A percentile compares a stretch with the other conserved stretches of the same genome.
These are phyloP conservation scores for Lizonia empirigonia DNA, from an alignment of 2,329 filamentous ascomycete genomes.

Conservation along the genomic window DNA sequence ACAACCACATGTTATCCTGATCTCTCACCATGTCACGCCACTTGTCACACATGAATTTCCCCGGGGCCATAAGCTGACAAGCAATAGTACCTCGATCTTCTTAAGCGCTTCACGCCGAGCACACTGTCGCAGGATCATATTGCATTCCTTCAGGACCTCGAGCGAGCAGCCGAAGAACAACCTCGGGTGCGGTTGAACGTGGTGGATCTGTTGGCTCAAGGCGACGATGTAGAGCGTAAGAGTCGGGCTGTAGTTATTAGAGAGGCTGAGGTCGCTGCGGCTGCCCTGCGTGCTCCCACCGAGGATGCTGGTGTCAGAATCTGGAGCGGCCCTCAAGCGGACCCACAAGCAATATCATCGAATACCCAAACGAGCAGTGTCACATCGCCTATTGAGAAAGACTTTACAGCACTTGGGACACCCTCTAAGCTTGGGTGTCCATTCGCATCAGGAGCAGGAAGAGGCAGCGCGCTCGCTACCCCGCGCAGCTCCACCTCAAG, in stretches of 20 bases:
- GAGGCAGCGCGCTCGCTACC: slow-evolving; percentile 53
- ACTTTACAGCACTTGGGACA: slow-evolving; percentile 86
- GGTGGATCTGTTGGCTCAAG: slow-evolving; percentile 45
- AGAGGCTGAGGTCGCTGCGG: slow-evolving; percentile 42
- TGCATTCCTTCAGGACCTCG: slow-evolving; percentile 48
- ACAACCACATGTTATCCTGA: slow-evolving; percentile 53
- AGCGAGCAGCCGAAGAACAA: slow-evolving; percentile 41
- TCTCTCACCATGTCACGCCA: slow-evolving; percentile 9
- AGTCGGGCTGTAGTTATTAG: slow-evolving; percentile 42
- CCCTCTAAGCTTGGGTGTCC: slow-evolving; percentile 82
- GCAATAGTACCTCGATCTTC: slow-evolving; percentile 46
- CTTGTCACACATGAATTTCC: slow-evolving; percentile 3
- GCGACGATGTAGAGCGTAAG: slow-evolving; percentile 43
- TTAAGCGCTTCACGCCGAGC: slow-evolving; percentile 48
- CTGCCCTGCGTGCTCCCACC: slow-evolving; percentile 31
- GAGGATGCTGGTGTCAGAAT: slow-evolving; percentile 46
- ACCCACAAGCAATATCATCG: slow-evolving; percentile 29
- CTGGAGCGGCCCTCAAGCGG: slow-evolving; percentile 49
- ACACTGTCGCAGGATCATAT: slow-evolving; percentile 49
- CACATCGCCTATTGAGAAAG: slow-evolving; percentile 70
- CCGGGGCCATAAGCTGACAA: slow-evolving; percentile 26
- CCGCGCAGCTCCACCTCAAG: slow-evolving; percentile 50
- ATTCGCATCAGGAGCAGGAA: slow-evolving; percentile 63
- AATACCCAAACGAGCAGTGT: slow-evolving; percentile 43
- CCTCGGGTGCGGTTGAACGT: slow-evolving; percentile 34